These are phyloP conservation scores for Ceratocystis alfenasii DNA, from an alignment of 2,329 filamentous ascomycete genomes.

Conservation along the genomic window DNA sequence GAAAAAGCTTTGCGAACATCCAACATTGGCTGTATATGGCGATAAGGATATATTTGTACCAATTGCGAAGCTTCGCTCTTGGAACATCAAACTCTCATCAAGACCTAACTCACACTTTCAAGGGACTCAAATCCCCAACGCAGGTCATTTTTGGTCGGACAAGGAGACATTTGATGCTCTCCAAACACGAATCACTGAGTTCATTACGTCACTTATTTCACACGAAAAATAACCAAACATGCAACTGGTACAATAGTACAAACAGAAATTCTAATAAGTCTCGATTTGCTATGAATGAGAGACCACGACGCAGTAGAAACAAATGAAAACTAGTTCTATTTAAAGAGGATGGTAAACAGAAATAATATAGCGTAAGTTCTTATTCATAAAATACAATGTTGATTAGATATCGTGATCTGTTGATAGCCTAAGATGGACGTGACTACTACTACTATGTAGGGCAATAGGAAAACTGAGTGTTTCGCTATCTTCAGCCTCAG, in stretches of 20 bases:
- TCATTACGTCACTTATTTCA: background rate
- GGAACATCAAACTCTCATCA: conserved; percentile 45
- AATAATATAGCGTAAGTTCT: no score
- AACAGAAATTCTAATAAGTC: background rate
- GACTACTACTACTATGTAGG: background rate
- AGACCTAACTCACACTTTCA: conserved; percentile 36
- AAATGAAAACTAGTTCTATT: no score
- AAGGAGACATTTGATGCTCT: conserved; percentile 35
- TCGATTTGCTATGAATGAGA: no score
- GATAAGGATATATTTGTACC: conserved; percentile 63
- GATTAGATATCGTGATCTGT: background rate
- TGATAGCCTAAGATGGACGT: background rate
- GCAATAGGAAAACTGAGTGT: background rate
- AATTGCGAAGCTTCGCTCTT: conserved; percentile 50
- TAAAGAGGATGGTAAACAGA: no score
- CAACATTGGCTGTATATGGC: conserved; percentile 62
- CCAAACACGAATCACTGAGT: conserved; percentile 27
- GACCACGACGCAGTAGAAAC: no score
- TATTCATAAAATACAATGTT: background rate
- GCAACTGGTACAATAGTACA: background rate
- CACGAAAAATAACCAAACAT: background rate
- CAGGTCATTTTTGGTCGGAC: conserved; percentile 54
- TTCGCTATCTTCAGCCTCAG: background rate
- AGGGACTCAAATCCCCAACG: conserved; percentile 38
- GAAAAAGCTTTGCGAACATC: conserved; percentile 44